Base-by-base conservation (phyloP, 2,329 filamentous ascomycete species). In the Colletotrichum plurivorum region DNA sequence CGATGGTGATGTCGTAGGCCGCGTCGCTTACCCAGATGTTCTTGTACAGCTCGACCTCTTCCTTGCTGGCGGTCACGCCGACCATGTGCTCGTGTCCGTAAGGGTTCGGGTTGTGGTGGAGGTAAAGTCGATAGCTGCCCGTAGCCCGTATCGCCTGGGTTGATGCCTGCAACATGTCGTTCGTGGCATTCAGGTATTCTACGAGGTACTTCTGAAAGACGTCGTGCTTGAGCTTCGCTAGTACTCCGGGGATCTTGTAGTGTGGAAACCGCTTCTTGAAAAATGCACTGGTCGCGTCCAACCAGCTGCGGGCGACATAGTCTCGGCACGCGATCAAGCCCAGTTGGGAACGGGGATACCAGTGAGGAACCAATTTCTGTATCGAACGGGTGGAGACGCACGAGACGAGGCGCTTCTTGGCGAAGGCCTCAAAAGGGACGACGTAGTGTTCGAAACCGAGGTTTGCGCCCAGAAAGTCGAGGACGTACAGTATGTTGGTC, bases 21-120 rank as follows among this genome's bases (percentile, higher is more conserved):
- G 48, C n/a, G 4, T n/a, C 43, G 16, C 22, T 27, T 57, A 70
- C 43, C 69, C 69, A 71, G 31, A 71, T 51, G 43, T 56, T 58
- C 39, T 59, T 41, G 58, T 63, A 71, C 5, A 71, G 12, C 5
- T 49, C 41, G 25, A 56, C 31, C 57, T 70, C 57, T 5, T 49
- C 41, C 22, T 43, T 8, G 22, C 12, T 48, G 48, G 31, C 46
- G 36, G 69, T 71, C 15, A 71, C 61, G 18, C 69, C 69, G 27
- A 62, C 43, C 2, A 12, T 15, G 57, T 54, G 70, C 52, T 62
- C 62, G 43, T 70, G 54, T 1, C 45, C 36, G 58, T 71, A 71
- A 12, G 62, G 63, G 67, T 70, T 71, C 13, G 62, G 55, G 52
- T 71, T 57, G 54, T 56, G 58, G 36, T 54, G 18, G 46, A 71